A percentile compares a stretch with the other conserved stretches of the same genome.
phyloP scores from a whole-genome alignment of 2,329 filamentous ascomycete genomes.

The Penicillium sclerotigenum region DNA sequence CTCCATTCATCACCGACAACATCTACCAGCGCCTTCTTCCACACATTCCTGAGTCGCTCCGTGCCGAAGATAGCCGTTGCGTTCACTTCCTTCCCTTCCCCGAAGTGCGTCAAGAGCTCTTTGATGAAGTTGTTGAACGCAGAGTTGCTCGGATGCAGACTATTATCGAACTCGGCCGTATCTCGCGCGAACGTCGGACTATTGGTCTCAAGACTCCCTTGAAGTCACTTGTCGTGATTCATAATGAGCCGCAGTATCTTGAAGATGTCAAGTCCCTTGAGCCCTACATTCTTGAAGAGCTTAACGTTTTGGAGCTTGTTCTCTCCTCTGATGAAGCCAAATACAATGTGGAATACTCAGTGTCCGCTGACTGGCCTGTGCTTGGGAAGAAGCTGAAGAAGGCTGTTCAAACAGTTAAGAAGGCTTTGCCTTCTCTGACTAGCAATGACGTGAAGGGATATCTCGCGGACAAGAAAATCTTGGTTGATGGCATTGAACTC shows the following conservation, averaged over 20 bases:
- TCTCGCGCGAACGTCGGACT: conserved; percentile 78
- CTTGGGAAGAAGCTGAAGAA: conserved; percentile 98
- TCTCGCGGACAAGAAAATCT: conserved; percentile 67
- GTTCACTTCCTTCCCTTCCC: conserved; percentile 93
- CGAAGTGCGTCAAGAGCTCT: conserved; percentile 81
- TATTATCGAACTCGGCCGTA: conserved; percentile 85
- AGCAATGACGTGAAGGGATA: conserved; percentile 80
- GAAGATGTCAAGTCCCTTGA: conserved; percentile 82
- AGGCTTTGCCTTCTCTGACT: conserved; percentile 74
- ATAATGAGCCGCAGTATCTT: conserved; percentile 76
- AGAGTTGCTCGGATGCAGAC: conserved; percentile 88
- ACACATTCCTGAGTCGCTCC: conserved; percentile 71
- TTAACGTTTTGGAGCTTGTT: conserved; percentile 83
- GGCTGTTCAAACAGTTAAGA: conserved; percentile 86
- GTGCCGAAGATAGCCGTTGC: conserved; percentile 71
- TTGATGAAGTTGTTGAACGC: conserved; percentile 80
- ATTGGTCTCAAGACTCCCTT: conserved; percentile 88
- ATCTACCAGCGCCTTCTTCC: conserved; percentile 83
- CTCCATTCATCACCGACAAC: conserved; percentile 89
- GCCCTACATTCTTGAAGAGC: conserved; percentile 84
- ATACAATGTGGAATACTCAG: conserved; percentile 90
- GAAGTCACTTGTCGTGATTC: conserved; percentile 84
- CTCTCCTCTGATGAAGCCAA: conserved; percentile 82
- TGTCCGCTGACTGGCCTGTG: conserved; percentile 86
- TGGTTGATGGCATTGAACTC: conserved; percentile 81